Conservation (phyloP, 805 yeast species). For the Metschnikowia cubensis region DNA sequence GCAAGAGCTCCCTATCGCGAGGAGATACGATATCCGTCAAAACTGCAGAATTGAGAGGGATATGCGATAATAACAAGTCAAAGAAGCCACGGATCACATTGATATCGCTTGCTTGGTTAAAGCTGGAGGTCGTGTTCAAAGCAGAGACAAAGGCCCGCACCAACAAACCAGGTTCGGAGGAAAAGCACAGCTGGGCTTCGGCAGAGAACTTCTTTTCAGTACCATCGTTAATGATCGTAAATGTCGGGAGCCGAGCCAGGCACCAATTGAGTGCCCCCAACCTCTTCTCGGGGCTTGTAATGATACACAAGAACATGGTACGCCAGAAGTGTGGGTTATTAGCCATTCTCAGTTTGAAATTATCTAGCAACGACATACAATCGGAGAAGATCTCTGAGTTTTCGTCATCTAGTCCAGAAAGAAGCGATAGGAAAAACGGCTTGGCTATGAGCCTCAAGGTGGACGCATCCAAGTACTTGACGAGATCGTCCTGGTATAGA, state of each 20-base stretch:
- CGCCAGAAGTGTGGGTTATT: conserved; percentile 87
- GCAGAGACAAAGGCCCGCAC: conserved; percentile 72
- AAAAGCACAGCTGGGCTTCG: conserved; percentile 48
- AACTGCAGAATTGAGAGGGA: conserved; percentile 62
- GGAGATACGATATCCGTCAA: conserved; percentile 44
- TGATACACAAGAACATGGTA: conserved; percentile 65
- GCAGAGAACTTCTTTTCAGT: conserved; percentile 19
- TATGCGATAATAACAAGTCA: conserved; percentile 65
- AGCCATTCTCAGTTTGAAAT: conserved; percentile 50
- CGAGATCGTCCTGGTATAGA: conserved; percentile 52
- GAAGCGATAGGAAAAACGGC: conserved; percentile 67
- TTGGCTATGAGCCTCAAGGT: conserved; percentile 52
- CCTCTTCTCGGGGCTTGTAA: conserved; percentile 74
- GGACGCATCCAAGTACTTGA: conserved; percentile 31
- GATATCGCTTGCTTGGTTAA: conserved; percentile 47
- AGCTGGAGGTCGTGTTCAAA: conserved; percentile 38
- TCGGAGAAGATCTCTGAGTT: conserved; percentile 75
- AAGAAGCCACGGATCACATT: conserved; percentile 82
- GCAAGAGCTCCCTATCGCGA: conserved; percentile 53
- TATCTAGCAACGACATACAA: conserved; percentile 56
- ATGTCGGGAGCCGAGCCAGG: conserved; percentile 58
- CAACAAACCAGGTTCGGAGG: conserved; percentile 77
- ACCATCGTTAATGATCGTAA: conserved; percentile 35
- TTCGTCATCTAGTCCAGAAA: conserved; percentile 92
- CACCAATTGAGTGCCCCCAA: conserved; percentile 83